These are phyloP conservation scores for Metarhizium robertsii DNA, from an alignment of 2,329 filamentous ascomycete species.

Conservation along the genomic window DNA sequence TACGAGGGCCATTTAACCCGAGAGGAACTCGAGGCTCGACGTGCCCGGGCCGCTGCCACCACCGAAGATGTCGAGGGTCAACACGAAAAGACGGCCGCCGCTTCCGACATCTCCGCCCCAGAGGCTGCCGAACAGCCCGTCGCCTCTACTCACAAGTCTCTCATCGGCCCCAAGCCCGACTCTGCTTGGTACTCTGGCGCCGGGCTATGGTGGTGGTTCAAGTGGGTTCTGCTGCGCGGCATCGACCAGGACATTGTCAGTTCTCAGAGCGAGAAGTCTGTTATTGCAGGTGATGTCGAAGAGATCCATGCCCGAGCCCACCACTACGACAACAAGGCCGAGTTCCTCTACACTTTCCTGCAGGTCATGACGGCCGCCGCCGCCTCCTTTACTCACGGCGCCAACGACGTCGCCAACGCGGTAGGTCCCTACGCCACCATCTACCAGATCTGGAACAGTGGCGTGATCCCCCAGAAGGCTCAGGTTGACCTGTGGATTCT, in stretches of 20 bases:
- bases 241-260: slow-evolving; percentile 32
- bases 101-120: slow-evolving; percentile 5
- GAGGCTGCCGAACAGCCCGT: slow-evolving; percentile 17
- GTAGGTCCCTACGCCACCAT: slow-evolving; percentile 55
- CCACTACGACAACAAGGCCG: slow-evolving; percentile 53
- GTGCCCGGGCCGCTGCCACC: slow-evolving; percentile 15
- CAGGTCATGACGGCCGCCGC: slow-evolving; percentile 52
- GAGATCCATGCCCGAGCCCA: slow-evolving; percentile 45
- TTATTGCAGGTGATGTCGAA: slow-evolving; percentile 43
- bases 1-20: slow-evolving; percentile 47
- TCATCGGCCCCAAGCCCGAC: slow-evolving; percentile 30
- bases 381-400: slow-evolving; percentile 56
- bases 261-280: slow-evolving; percentile 24
- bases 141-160: slow-evolving; percentile 20
- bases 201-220: slow-evolving; percentile 35
- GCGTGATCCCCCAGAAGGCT: slow-evolving; percentile 33
- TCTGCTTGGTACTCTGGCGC: slow-evolving; percentile 32
- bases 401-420: slow-evolving; percentile 57
- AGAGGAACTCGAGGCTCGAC: slow-evolving; percentile 38
- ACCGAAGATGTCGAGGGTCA: slow-evolving; percentile 15
- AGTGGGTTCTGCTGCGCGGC: slow-evolving; percentile 37
- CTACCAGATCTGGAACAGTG: slow-evolving; percentile 48
- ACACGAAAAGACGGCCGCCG: slow-evolving; percentile 15
- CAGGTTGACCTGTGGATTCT: slow-evolving; percentile 53
- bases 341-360: slow-evolving; percentile 52